Evolutionary conservation across 352 stramenopile species (phyloP), one percentile per base, ranked within the genome.

Genomic region (Blastocystis hominis): DNA sequence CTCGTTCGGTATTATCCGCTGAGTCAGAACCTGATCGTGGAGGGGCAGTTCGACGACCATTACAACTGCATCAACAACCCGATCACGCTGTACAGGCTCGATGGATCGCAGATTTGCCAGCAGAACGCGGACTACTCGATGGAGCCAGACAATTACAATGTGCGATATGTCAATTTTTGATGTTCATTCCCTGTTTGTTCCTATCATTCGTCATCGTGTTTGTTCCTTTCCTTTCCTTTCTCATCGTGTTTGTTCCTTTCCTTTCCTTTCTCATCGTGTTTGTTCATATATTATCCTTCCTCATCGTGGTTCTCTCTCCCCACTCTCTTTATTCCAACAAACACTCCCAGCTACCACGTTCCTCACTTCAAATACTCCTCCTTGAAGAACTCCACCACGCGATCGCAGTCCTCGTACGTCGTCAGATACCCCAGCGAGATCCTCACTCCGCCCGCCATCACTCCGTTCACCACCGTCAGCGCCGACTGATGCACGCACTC

Each of bases 371-470:
- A 24, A 36, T 84, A 84, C 38, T 53, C 47, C 13, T n/a, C 30
- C 44, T 50, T 86, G 34, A 86, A 70, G 55, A 86, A 86, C 7
- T 72, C 56, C 10, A 86, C 46, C 20, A 86, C 75, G 20, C 56
- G 56, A 72, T 86, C 62, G 50, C 56, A 69, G n/a, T 86, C 75
- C 36, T 86, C 56, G 13, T 38, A 55, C 2, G 75, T 86, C 1
- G 75, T 75, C 34, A 86, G 24, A 36, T 59, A 86, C n/a, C 75
- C 75, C 1, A 86, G 42, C 10, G 75, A 86, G 36, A 86, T 69
- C 5, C 75, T 50, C 24, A 86, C 62, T 30, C 38, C 75, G 3
- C 75, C 75, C 24, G 75, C 75, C 62, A 86, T 75, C 42, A 75
- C 40, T 24, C 75, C 75, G 46, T 86, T 69, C 38, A 86, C 62